Conservation (phyloP, 139 green algal species). For the Pseudopediastrum boryanum region DNA sequence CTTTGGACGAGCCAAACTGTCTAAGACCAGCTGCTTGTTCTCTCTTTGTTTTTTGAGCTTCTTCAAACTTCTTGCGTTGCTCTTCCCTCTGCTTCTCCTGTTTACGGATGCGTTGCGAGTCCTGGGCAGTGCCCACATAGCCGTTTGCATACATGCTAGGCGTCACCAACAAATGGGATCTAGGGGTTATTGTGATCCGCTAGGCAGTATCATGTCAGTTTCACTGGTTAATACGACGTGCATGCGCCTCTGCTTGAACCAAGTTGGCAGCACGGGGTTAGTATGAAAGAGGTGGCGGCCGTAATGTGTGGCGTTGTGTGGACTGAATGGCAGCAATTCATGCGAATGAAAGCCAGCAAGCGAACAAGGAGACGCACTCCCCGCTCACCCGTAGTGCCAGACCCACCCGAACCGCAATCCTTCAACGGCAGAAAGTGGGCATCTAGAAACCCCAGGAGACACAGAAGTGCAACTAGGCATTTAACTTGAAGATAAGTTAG, state of each 20-base stretch:
- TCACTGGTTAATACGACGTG: background rate
- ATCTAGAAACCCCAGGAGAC: background rate
- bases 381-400: background rate
- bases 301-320: background rate
- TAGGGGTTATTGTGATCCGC: background rate
- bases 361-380: too few species aligned
- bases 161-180: background rate
- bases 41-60: conserved; percentile 57
- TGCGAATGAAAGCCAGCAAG: background rate
- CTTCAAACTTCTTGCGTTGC: conserved; percentile 74
- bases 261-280: background rate
- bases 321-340: background rate
- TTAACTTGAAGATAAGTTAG: too few species aligned
- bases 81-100: conserved; percentile 79
- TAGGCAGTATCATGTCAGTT: background rate
- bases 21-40: conserved; percentile 62
- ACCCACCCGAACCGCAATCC: background rate
- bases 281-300: background rate
- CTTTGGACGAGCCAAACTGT: conserved; percentile 72
- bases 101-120: conserved; percentile 70
- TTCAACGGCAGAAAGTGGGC: too few species aligned
- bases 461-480: background rate
- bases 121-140: conserved; percentile 80
- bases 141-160: conserved; percentile 58
- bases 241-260: background rate